phyloP scores from a whole-genome alignment of 2,329 filamentous ascomycete species.

The Tolypocladium sp. region DNA sequence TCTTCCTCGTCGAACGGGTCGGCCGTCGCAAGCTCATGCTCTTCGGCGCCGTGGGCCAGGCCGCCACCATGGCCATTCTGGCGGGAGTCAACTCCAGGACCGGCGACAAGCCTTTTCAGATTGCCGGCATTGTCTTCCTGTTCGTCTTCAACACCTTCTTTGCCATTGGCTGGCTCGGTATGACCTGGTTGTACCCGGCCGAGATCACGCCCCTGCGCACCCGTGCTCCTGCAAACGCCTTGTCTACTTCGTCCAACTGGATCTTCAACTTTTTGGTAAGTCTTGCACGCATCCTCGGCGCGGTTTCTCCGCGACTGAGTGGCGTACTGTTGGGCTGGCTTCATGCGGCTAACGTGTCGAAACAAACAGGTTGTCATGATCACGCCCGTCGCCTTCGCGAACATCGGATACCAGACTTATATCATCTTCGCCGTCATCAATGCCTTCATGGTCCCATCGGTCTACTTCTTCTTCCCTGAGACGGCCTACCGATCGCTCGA shows the following conservation, averaged over 20 bases:
- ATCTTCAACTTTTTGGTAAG: slow-evolving; percentile 51
- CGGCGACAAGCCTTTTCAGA: slow-evolving; percentile 38
- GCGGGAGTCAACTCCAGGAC: slow-evolving; percentile 45
- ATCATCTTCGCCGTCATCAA: slow-evolving; percentile 60
- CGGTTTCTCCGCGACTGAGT: not conserved
- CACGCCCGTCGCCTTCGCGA: slow-evolving; percentile 48
- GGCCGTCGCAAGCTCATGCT: slow-evolving; percentile 65
- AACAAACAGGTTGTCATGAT: slow-evolving; percentile 46
- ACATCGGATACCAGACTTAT: slow-evolving; percentile 51
- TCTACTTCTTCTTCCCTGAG: slow-evolving; percentile 57
- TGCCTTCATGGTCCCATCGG: slow-evolving; percentile 44
- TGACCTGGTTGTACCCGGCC: slow-evolving; percentile 55
- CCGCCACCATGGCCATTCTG: slow-evolving; percentile 54
- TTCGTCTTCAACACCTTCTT: slow-evolving; percentile 53
- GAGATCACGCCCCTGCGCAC: slow-evolving; percentile 61
- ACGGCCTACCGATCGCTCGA: slow-evolving; percentile 55
- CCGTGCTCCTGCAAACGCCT: slow-evolving; percentile 50
- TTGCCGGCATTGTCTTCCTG: slow-evolving; percentile 56
- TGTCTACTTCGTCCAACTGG: slow-evolving; percentile 47
- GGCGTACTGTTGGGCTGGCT: not conserved
- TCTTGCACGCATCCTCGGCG: not conserved
- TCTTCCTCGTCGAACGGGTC: slow-evolving; percentile 55
- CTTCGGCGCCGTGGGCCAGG: slow-evolving; percentile 55
- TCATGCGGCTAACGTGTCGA: not conserved
- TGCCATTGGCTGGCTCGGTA: slow-evolving; percentile 48